Evolutionary conservation across 2,329 filamentous ascomycete genomes (phyloP), one percentile per base, ranked within the genome.

Genomic region (Nothopassalora personata): DNA sequence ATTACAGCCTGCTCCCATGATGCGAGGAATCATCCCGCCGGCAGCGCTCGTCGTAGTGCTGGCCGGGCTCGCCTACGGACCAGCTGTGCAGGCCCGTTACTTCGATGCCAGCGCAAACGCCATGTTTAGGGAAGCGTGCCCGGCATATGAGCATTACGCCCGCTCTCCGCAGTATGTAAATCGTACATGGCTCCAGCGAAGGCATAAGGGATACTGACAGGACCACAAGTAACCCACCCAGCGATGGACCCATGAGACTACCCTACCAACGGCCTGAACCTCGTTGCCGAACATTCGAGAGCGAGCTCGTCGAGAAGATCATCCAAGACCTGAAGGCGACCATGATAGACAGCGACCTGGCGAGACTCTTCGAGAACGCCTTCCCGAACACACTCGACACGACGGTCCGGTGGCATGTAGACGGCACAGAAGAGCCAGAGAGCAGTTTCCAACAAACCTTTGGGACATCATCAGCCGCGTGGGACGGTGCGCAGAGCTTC

Each of bases 401-500:
- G 0, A 96, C 91, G 0, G 84, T 96, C 64, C 86, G 89, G 69
- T 96, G 93, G 82, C 91, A 96, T 72, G 88, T 88, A 7, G 85
- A 88, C 62, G 87, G 80, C 4, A 67, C 61, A n/a, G 54, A 60
- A n/a, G 61, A 64, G 65, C 81, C 69, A 66, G 78, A 73, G 65
- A 77, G 73, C 48, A 71, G 62, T 33, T 70, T 71, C 59, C 71
- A 72, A 50, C 66, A 68, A 56, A 48, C 64, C 6, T 64, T 68
- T 39, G 56, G 60, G 15, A 72, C 67, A 3, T 54, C 52, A 31
- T 52, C 60, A 45, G 62, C 54, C 18, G 60, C 59, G 3, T 97
- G 93, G 93, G 80, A 88, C 66, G 92, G 92, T 0, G 81, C 89
- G 0, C 93, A 97, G 70, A 93, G 89, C 13, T 99, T 99, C 72